A percentile compares a stretch with the other conserved stretches of the same genome.
These are phyloP conservation scores for Thalassiosira sp. DNA, from an alignment of 352 stramenopile species.

Conservation along the genomic window DNA sequence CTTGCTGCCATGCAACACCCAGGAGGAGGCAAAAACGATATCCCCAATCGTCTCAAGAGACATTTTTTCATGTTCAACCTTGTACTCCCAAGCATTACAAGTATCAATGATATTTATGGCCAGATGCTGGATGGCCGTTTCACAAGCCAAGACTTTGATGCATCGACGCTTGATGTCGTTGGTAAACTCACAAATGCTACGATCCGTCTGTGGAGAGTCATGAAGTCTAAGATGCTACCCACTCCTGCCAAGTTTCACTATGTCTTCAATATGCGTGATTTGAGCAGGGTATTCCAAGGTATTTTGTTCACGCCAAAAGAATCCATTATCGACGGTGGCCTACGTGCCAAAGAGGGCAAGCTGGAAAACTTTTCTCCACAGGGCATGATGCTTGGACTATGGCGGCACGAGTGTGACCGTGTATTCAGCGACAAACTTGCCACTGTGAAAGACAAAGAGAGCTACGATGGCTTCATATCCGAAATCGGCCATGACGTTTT, in stretches of 20 bases:
- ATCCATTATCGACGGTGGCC: slow-evolving; percentile 91
- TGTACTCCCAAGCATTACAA: slow-evolving; percentile 94
- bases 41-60: slow-evolving; percentile 98
- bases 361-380: slow-evolving; percentile 89
- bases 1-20: slow-evolving; percentile 97
- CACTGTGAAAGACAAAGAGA: slow-evolving; percentile 95
- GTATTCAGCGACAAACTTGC: slow-evolving; percentile 98
- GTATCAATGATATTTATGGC: slow-evolving; percentile 99
- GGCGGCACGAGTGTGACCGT: slow-evolving; percentile 96
- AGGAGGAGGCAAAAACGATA: slow-evolving; percentile 96
- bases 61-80: slow-evolving; percentile 99
- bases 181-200: slow-evolving; percentile 93
- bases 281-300: slow-evolving; percentile 96
- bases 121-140: slow-evolving; percentile 97
- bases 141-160: slow-evolving; percentile 84
- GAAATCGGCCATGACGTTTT: slow-evolving; percentile 91
- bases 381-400: slow-evolving; percentile 92
- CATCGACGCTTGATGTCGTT: slow-evolving; percentile 87
- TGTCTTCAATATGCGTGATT: slow-evolving; percentile 99
- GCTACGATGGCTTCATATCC: slow-evolving; percentile 90
- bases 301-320: slow-evolving; percentile 94
- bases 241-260: slow-evolving; percentile 99
- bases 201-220: slow-evolving; percentile 95
- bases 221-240: slow-evolving; percentile 96
- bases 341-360: slow-evolving; percentile 83